phyloP scores from a whole-genome alignment of 169 alveolate species.

The Sarcocystis neurona region DNA sequence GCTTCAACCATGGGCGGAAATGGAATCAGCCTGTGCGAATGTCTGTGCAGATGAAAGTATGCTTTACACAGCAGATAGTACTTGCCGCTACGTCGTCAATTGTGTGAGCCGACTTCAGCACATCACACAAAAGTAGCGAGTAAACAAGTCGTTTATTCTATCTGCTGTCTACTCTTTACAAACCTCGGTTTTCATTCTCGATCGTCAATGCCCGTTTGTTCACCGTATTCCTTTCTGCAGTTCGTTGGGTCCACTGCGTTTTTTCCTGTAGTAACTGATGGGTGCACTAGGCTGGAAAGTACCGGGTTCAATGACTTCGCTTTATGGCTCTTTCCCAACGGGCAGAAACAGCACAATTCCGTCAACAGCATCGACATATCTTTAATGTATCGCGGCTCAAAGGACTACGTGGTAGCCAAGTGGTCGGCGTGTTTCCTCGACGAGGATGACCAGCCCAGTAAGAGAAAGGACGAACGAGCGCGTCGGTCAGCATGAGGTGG shows the following conservation, averaged over 20 bases:
- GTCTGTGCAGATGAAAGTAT: too few species aligned
- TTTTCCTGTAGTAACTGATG: constrained; percentile 35
- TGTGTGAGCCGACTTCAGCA: too few species aligned
- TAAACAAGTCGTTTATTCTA: background rate
- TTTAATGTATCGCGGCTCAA: constrained; percentile 53
- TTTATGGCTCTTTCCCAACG: constrained; percentile 62
- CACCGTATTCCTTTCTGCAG: background rate
- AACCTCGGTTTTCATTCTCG: background rate
- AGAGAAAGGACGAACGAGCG: constrained; percentile 39
- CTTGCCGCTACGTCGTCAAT: too few species aligned
- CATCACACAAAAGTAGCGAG: too few species aligned
- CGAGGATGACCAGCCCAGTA: constrained; percentile 42
- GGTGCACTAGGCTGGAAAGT: constrained; percentile 59
- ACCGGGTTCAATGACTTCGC: constrained; percentile 58
- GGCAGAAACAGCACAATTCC: constrained; percentile 64
- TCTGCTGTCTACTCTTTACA: background rate
- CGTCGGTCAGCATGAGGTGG: background rate
- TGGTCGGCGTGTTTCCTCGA: constrained; percentile 66
- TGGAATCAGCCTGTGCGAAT: too few species aligned
- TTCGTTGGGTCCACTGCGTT: constrained; percentile 14
- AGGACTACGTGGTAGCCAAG: constrained; percentile 58
- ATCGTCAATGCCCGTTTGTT: background rate
- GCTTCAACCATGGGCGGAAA: too few species aligned
- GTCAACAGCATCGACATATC: constrained; percentile 58
- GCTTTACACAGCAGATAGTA: too few species aligned